Percentiles rank a stretch among this genome's conserved stretches.
Conservation (phyloP, 2,329 filamentous ascomycete genomes). For the Fusarium nodosum region DNA sequence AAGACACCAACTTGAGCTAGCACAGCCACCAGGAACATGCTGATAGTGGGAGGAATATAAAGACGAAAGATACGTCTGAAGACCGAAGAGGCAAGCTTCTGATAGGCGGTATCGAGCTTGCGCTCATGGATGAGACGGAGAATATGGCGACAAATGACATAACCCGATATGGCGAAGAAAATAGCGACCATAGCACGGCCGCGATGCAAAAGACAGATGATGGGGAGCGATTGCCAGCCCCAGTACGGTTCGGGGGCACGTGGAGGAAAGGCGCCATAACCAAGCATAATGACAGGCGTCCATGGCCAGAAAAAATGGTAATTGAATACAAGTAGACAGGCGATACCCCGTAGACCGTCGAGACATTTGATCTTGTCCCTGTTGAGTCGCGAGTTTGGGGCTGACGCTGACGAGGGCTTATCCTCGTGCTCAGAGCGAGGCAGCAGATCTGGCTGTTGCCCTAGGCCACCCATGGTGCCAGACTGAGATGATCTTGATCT, state of each 20-base stretch:
- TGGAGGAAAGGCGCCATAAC: slow-evolving; percentile 56
- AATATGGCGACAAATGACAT: slow-evolving; percentile 58
- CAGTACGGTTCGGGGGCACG: slow-evolving; percentile 54
- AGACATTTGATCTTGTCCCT: slow-evolving; percentile 57
- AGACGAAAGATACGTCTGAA: slow-evolving; percentile 58
- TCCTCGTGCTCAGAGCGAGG: slow-evolving; percentile 34
- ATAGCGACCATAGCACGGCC: slow-evolving; percentile 60
- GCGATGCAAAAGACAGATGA: slow-evolving; percentile 57
- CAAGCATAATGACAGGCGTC: slow-evolving; percentile 58
- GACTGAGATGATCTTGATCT: slow-evolving; percentile 35
- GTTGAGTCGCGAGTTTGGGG: slow-evolving; percentile 22
- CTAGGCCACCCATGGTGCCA: slow-evolving; percentile 37
- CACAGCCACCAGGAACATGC: slow-evolving; percentile 57
- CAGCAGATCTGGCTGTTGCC: slow-evolving; percentile 36
- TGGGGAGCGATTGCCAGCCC: slow-evolving; percentile 54
- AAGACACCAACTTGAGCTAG: slow-evolving; percentile 57
- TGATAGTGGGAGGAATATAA: slow-evolving; percentile 58
- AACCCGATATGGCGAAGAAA: slow-evolving; percentile 61
- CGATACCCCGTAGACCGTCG: slow-evolving; percentile 59
- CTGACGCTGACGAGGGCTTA: slow-evolving; percentile 25
- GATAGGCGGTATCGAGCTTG: slow-evolving; percentile 54
- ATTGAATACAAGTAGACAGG: slow-evolving; percentile 59
- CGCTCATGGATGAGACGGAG: slow-evolving; percentile 55
- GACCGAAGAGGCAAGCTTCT: slow-evolving; percentile 55
- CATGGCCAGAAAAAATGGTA: slow-evolving; percentile 60